These are phyloP conservation scores for Aspergillus eucalypticola DNA, from an alignment of 2,329 filamentous ascomycete genomes.

Conservation along the genomic window DNA sequence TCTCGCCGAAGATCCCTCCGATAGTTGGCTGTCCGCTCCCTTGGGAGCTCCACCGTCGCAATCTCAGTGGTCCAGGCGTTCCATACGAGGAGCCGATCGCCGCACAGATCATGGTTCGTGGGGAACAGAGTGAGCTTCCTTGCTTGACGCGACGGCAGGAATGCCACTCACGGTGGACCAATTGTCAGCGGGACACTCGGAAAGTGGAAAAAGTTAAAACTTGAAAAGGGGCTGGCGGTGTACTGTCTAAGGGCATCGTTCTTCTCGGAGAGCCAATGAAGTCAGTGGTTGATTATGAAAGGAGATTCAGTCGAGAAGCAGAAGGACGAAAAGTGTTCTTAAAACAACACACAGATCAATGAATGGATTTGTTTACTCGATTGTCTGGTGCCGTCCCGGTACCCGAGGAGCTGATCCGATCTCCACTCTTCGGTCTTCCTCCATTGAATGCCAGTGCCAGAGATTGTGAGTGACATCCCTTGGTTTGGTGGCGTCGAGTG, in stretches of 20 bases:
- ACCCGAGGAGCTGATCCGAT: not conserved
- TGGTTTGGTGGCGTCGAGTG: not conserved
- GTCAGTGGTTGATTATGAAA: not conserved
- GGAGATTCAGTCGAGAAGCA: not conserved
- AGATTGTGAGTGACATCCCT: not conserved
- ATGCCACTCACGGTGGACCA: constrained; percentile 16
- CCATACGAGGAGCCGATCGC: constrained; percentile 17
- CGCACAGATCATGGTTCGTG: constrained; percentile 28
- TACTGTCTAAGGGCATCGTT: not conserved
- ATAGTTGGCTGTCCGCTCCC: constrained; percentile 14
- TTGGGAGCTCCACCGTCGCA: constrained; percentile 8
- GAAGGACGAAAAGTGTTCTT: too few relatives aligned
- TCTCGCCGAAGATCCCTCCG: constrained; percentile 19
- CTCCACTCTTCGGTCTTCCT: not conserved
- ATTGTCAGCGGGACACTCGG: constrained; percentile 12
- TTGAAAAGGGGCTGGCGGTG: constrained; percentile 1
- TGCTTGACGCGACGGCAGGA: constrained; percentile 6
- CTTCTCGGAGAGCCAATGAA: not conserved
- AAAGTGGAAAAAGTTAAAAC: not conserved
- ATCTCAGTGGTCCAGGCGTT: constrained; percentile 13
- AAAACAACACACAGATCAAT: too few relatives aligned
- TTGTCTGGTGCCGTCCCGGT: not conserved
- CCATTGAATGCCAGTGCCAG: not conserved
- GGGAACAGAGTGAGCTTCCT: constrained; percentile 15
- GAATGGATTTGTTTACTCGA: not conserved